Conservation (phyloP, 805 yeast species). For the Lachancea meyersii region DNA sequence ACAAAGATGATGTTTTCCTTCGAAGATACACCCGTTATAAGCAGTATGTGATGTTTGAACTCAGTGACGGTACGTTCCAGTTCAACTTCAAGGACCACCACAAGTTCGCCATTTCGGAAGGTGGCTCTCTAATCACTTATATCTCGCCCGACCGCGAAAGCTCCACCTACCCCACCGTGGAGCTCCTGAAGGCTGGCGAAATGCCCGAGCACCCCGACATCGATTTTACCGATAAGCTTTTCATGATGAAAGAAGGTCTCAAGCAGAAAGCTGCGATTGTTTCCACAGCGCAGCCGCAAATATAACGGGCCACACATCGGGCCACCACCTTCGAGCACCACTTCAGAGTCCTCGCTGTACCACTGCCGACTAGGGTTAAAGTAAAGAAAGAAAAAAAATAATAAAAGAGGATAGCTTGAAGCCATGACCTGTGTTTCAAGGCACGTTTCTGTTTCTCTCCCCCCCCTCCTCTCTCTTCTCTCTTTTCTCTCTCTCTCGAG, state of each 20-base stretch:
- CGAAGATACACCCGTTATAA: slow-evolving; percentile 77
- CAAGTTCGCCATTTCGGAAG: slow-evolving; percentile 71
- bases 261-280: slow-evolving; percentile 30
- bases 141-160: slow-evolving; percentile 72
- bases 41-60: slow-evolving; percentile 82
- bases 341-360: not conserved
- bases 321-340: not conserved
- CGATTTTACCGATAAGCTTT: slow-evolving; percentile 41
- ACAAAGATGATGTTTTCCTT: slow-evolving; percentile 65
- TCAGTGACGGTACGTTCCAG: slow-evolving; percentile 88
- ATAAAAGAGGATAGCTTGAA: too few relatives aligned
- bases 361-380: not conserved
- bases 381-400: too few relatives aligned
- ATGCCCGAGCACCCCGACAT: slow-evolving; percentile 44
- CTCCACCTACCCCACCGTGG: slow-evolving; percentile 54
- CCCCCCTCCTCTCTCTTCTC: too few relatives aligned
- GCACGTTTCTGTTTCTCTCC: too few relatives aligned
- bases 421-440: too few relatives aligned
- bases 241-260: slow-evolving; percentile 62
- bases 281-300: slow-evolving; percentile 6
- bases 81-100: slow-evolving; percentile 95
- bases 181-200: slow-evolving; percentile 42
- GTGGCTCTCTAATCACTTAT: slow-evolving; percentile 72
- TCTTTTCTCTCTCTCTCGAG: not conserved
- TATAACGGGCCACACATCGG: not conserved